These are phyloP conservation scores for Suhomyces maxii DNA, from an alignment of 1,139 yeast genomes.

Conservation along the genomic window DNA sequence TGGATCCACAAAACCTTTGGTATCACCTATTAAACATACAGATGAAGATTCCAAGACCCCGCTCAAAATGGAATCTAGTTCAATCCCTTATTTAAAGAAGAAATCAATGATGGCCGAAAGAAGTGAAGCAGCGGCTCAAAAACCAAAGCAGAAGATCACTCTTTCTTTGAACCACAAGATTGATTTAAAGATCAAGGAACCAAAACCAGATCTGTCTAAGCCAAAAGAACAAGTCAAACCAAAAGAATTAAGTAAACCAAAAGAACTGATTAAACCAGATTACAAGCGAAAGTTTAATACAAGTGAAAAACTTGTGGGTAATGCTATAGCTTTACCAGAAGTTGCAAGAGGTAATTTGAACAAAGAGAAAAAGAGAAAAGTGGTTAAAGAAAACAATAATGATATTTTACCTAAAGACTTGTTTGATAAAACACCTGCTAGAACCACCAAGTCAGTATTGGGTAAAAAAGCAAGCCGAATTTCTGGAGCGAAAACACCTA, in stretches of 20 bases:
- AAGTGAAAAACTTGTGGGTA: conserved; percentile 18
- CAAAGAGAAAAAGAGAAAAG: conserved; percentile 7
- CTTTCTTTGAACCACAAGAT: conserved; percentile 30
- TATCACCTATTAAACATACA: conserved; percentile 17
- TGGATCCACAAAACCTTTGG: conserved; percentile 1
- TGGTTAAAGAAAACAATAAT: conserved; percentile 4
- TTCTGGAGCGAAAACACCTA: conserved; percentile 7
- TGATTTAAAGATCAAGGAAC: conserved; percentile 13
- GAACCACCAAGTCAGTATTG: conserved; percentile 6
- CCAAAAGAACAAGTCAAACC: neutral
- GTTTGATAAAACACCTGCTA: conserved; percentile 1
- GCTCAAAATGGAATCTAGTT: conserved; percentile 17
- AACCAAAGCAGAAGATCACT: conserved; percentile 32
- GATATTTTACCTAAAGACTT: conserved; percentile 5
- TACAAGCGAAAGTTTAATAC: neutral
- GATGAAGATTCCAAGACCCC: conserved; percentile 16
- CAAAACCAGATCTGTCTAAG: neutral
- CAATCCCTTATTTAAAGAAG: conserved; percentile 28
- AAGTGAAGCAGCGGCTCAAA: conserved; percentile 29
- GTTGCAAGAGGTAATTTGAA: conserved; percentile 31
- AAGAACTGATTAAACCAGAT: neutral
- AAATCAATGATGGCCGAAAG: conserved; percentile 34
- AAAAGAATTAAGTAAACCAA: neutral
- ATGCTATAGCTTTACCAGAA: conserved; percentile 38
- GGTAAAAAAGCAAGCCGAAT: conserved; percentile 9